Evolutionary conservation across 768 basidiomycete species (phyloP).

Genomic region (Podaxis carcinomalis): DNA sequence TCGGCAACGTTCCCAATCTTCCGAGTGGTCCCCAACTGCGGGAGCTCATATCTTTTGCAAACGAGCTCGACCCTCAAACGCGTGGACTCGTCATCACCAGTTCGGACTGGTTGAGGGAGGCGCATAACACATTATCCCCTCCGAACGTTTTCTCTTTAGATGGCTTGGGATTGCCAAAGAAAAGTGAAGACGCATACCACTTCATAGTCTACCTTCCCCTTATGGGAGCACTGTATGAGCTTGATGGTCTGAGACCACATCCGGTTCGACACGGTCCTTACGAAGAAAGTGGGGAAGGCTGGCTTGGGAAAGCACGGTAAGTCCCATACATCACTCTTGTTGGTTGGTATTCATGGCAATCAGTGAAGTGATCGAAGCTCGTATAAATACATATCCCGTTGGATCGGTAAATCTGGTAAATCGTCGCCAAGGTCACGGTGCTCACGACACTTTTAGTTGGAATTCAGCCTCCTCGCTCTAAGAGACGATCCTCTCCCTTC

Average conservation of each 20-base stretch:
- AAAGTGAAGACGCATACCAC: constrained; percentile 85
- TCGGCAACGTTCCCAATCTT: constrained; percentile 74
- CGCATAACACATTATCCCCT: constrained; percentile 92
- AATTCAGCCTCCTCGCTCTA: constrained; percentile 89
- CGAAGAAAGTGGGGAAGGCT: constrained; percentile 68
- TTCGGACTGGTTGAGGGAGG: constrained; percentile 73
- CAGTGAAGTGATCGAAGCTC: constrained; percentile 79
- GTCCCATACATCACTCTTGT: constrained; percentile 16
- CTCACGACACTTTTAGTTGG: constrained; percentile 47
- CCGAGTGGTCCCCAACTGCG: constrained; percentile 61
- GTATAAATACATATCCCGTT: constrained; percentile 87
- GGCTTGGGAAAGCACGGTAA: constrained; percentile 79
- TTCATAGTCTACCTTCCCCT: constrained; percentile 92
- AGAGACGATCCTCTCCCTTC: constrained; percentile 75
- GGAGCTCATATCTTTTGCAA: constrained; percentile 72
- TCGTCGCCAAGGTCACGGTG: neutral
- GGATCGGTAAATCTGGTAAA: constrained; percentile 64
- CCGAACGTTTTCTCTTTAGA: constrained; percentile 86
- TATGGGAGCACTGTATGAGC: constrained; percentile 82
- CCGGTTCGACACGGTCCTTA: constrained; percentile 81
- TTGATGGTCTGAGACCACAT: constrained; percentile 82
- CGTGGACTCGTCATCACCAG: constrained; percentile 80
- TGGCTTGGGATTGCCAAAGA: constrained; percentile 68
- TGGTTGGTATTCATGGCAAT: constrained; percentile 17
- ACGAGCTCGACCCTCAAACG: constrained; percentile 84